Base-by-base conservation (phyloP, 441 rosid species). In the Syzygium malaccense region DNA sequence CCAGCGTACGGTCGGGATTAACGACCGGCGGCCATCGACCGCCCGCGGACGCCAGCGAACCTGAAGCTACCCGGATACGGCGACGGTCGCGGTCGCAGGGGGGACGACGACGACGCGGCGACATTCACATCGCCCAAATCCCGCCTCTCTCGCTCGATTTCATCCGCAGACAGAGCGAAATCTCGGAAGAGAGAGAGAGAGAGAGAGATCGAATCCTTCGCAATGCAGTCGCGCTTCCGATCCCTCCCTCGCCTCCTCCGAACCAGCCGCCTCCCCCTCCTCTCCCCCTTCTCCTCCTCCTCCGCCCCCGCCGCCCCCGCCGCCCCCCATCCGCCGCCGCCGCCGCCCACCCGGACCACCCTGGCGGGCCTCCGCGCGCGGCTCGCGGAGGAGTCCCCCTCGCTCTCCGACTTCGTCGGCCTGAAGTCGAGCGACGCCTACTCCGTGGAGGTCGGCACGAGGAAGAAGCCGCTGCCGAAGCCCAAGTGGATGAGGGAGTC, bases 401-500 rank as follows among this genome's bases (percentile, higher is more conserved):
- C 91, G 18, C 94, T 98, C 32, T 89, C 96, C 57, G 96, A 98
- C 79, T 98, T 98, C 92, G 14, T 91, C 75, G 89, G 87, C 58
- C 94, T 93, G 48, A 93, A 92, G 86, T 93, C 92, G 58, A 71
- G 85, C 85, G 91, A 89, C 57, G 85, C 93, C 2, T 98, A 96
- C 92, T 98, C 99, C 87, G 97, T 97, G 8, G 97, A 98, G 90
- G 99, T 97, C 33, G 99, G 99, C 18, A 96, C 99, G 54, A 98
- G 95, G 96, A 96, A 96, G 92, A 98, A 96, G 88, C 98, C 99
- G 51, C 95, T 96, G 45, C 99, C 99, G 14, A 98, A 98, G 91
- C 99, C 99, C 78, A 98, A 94, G 91, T 98, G 99, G 99, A 98
- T 97, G 99, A 94, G 90, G 87, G 99, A 97, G 89, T 93, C 98